These are phyloP conservation scores for Saturnispora bothae DNA, from an alignment of 805 yeast species.

Conservation along the genomic window DNA sequence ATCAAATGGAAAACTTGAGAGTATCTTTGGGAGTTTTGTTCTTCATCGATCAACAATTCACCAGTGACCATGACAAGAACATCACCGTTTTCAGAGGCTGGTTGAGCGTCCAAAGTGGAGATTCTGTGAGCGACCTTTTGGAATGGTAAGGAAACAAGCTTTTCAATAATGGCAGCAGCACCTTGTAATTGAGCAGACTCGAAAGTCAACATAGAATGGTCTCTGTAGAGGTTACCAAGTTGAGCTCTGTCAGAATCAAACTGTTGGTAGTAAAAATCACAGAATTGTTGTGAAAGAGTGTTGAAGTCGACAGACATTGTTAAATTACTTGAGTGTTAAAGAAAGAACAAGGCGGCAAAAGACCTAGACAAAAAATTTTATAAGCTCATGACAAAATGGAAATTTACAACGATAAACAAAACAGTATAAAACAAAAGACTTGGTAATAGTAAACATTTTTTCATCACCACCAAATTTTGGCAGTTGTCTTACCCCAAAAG, in stretches of 20 bases:
- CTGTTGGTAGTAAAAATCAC: constrained; percentile 90
- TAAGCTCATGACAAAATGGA: too few species aligned
- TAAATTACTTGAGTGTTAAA: too few species aligned
- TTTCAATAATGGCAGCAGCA: constrained; percentile 84
- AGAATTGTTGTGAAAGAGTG: constrained; percentile 55
- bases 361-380: too few species aligned
- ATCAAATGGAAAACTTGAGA: constrained; percentile 96
- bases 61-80: constrained; percentile 97
- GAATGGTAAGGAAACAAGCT: constrained; percentile 81
- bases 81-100: constrained; percentile 86
- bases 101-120: constrained; percentile 95
- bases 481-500: constrained; percentile 1
- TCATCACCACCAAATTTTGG: constrained; percentile 6
- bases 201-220: constrained; percentile 94
- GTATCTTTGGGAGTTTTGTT: constrained; percentile 89
- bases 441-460: background rate
- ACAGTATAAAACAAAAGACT: background rate
- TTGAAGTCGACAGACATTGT: constrained; percentile 28
- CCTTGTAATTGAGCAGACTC: constrained; percentile 95
- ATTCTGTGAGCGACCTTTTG: constrained; percentile 88
- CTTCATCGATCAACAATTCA: constrained; percentile 85
- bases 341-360: too few species aligned
- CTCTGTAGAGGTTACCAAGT: constrained; percentile 50
- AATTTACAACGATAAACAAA: background rate
- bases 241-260: constrained; percentile 88